Base-by-base conservation (phyloP, 2,329 filamentous ascomycete species). In the Aspergillus puulaauensis region DNA sequence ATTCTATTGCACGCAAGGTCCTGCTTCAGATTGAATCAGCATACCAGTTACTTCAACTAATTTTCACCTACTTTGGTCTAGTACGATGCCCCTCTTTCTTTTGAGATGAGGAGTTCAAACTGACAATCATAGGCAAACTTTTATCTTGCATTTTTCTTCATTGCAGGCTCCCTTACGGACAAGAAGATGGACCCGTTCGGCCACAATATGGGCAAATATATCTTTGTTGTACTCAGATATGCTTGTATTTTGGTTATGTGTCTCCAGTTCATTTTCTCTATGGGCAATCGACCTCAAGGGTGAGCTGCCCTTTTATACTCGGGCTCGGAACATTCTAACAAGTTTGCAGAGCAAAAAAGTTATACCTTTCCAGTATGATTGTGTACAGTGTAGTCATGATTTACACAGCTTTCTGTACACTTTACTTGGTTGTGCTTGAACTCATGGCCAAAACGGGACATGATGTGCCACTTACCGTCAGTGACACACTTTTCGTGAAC, bases 121-220 rank as follows among this genome's bases (percentile, higher is more conserved):
- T 57, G 17, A 57, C 55, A 45, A 45, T 6, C 35, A 3, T 47
- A 80, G 78, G 93, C 93, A 75, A 99, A 99, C 80, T 99, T 98
- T 82, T 99, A 98, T 75, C 87, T 99, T 52, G 96, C 93, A 57
- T 99, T 99, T 79, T 99, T 93, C 83, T 99, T 99, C 79, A 89
- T 99, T 64, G 92, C 92, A 21, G 95, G 95, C 44, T 96, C 93
- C 41, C 83, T 99, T 15, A 84, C 90, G 0, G 91, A 98, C 68
- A 79, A 85, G 0, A 79, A 80, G 24, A 81, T 96, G 64, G 95
- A 99, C 73, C 96, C 96, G 0, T 99, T 99, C 66, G 93, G 93
- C 15, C 90, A 96, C 75, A 83, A 87, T 61, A 88, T 96, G 62
- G 93, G 90, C 49, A 85, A 86, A 64, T 86, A 90, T 77, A 90